These are phyloP conservation scores for Nymphaea colorata DNA, from an alignment of 164 flowering plant species.

Conservation along the genomic window DNA sequence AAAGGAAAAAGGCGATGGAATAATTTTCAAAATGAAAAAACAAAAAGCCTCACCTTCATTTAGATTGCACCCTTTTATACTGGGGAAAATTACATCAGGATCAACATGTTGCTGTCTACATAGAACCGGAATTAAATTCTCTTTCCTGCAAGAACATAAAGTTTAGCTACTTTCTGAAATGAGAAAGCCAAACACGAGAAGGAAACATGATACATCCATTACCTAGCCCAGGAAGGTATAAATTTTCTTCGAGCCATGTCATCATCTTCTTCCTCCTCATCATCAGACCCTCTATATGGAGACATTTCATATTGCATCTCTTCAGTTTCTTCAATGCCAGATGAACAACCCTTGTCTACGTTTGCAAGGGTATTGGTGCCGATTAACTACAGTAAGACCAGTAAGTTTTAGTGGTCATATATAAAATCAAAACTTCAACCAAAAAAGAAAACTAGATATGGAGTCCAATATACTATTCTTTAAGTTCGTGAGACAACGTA, in stretches of 20 bases:
- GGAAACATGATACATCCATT: background rate
- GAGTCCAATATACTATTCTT: too few relatives aligned
- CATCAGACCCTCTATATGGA: conserved; percentile 80
- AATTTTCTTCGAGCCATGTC: conserved; percentile 34
- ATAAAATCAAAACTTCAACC: background rate
- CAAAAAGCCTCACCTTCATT: conserved; percentile 36
- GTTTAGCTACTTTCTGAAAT: background rate
- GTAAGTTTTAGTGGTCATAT: conserved; percentile 1
- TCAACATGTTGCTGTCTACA: conserved; percentile 32
- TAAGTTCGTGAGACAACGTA: too few relatives aligned
- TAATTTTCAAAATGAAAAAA: too few relatives aligned
- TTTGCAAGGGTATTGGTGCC: conserved; percentile 6
- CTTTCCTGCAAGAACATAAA: conserved; percentile 33
- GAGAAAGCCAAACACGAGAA: background rate
- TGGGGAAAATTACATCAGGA: conserved; percentile 42
- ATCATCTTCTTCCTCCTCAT: conserved; percentile 73
- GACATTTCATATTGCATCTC: conserved; percentile 64
- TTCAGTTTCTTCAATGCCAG: conserved; percentile 7
- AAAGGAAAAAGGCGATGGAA: too few relatives aligned
- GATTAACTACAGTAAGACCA: conserved; percentile 18
- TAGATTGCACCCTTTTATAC: conserved; percentile 36
- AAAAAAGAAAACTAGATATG: too few relatives aligned
- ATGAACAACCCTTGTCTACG: conserved; percentile 9
- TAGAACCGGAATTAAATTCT: conserved; percentile 21
- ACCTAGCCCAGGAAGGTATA: conserved; percentile 91